Conservation (phyloP, 140 eudicot species). For the Oenanthe javanica region DNA sequence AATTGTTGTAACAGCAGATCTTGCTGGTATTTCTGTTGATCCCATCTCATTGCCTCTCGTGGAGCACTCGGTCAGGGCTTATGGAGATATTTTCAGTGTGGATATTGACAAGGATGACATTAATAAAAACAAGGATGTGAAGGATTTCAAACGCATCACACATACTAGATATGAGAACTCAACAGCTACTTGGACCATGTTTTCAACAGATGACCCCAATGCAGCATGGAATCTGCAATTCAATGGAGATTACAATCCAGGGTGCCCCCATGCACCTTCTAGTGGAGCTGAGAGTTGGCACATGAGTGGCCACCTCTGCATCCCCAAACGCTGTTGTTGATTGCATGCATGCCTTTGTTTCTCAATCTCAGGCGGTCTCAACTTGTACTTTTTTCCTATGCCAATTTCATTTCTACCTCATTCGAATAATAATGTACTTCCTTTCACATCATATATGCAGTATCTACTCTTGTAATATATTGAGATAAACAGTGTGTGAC, state of each 20-base stretch:
- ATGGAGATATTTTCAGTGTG: not conserved
- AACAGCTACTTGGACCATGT: not conserved
- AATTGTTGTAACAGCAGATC: constrained; percentile 1
- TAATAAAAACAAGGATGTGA: not conserved
- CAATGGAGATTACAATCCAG: not conserved
- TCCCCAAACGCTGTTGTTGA: not conserved
- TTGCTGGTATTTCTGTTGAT: not conserved
- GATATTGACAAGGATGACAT: not conserved
- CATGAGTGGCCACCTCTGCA: constrained; percentile 1
- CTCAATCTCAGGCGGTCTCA: not conserved
- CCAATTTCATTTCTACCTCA: not conserved
- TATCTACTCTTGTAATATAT: not conserved
- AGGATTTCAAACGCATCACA: not conserved
- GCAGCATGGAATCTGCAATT: not conserved
- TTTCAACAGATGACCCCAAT: not conserved
- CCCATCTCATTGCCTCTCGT: not conserved
- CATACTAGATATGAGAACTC: not conserved
- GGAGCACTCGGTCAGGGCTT: constrained; percentile 3
- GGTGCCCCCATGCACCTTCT: not conserved
- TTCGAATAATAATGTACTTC: not conserved
- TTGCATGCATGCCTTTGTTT: not conserved
- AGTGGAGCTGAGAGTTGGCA: constrained; percentile 4
- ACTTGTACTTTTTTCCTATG: not conserved
- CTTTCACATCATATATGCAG: not conserved
- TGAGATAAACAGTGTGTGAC: not conserved